Evolutionary conservation across 1,284 basidiomycete genomes (phyloP).

Genomic region (Tilletia horrida): DNA sequence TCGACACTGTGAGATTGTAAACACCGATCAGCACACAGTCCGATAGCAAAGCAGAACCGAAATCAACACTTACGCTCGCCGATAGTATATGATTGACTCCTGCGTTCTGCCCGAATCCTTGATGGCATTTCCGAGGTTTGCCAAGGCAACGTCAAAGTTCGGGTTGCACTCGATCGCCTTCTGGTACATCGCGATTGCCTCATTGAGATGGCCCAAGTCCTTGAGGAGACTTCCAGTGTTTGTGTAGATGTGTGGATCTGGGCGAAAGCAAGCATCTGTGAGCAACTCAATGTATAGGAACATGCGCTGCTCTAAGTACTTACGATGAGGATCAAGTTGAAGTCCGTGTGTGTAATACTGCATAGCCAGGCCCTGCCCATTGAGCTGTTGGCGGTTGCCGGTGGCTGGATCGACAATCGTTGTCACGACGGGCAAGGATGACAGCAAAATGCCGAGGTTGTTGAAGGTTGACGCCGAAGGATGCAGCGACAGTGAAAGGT

Average conservation of each 20-base stretch:
- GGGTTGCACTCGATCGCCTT: conserved; percentile 63
- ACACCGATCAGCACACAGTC: background rate
- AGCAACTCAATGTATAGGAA: background rate
- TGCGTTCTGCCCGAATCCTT: conserved; percentile 59
- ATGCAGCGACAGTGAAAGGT: conserved; percentile 62
- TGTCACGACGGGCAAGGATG: conserved; percentile 57
- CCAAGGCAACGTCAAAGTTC: conserved; percentile 63
- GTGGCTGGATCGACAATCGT: conserved; percentile 32
- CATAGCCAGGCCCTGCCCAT: conserved; percentile 59
- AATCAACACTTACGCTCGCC: conserved; percentile 55
- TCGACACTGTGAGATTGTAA: conserved; percentile 45
- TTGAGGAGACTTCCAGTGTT: conserved; percentile 66
- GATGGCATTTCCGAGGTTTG: conserved; percentile 65
- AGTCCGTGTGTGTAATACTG: conserved; percentile 63
- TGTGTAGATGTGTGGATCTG: conserved; percentile 63
- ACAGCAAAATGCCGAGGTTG: conserved; percentile 65
- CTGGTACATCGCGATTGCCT: conserved; percentile 62
- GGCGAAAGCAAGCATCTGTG: background rate
- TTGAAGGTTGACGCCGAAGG: conserved; percentile 64
- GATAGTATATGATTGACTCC: conserved; percentile 63
- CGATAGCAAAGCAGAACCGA: background rate
- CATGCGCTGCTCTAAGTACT: background rate
- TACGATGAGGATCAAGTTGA: conserved; percentile 60
- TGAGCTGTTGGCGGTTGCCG: conserved; percentile 51
- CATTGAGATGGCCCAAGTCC: conserved; percentile 61